Percentiles rank a stretch among this genome's conserved stretches.
Conservation (phyloP, 2,329 filamentous ascomycete genomes). For the Ceratocystis ficicola region DNA sequence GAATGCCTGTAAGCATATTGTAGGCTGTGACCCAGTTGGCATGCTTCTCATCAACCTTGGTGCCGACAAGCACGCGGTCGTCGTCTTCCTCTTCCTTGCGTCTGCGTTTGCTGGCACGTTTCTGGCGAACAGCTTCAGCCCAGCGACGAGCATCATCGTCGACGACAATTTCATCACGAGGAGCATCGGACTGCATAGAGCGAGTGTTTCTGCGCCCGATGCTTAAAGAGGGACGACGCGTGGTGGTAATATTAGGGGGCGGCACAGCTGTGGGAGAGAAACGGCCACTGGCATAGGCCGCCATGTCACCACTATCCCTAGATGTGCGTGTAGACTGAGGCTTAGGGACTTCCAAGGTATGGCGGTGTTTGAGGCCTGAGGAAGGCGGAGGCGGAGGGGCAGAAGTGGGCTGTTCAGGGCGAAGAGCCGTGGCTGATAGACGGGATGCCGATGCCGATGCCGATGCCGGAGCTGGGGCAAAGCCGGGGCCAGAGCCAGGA, state of each 20-base stretch:
- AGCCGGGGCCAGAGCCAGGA: neutral
- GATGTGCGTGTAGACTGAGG: constrained; percentile 52
- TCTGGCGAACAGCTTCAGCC: constrained; percentile 87
- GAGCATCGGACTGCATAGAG: constrained; percentile 72
- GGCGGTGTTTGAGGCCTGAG: constrained; percentile 60
- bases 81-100: constrained; percentile 80
- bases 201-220: constrained; percentile 69
- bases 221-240: constrained; percentile 70
- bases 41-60: constrained; percentile 94
- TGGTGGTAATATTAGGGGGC: constrained; percentile 32
- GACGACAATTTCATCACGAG: constrained; percentile 68
- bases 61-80: constrained; percentile 87
- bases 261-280: constrained; percentile 52
- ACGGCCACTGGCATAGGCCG: constrained; percentile 58
- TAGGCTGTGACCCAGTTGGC: constrained; percentile 97
- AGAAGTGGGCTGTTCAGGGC: constrained; percentile 20
- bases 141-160: constrained; percentile 87
- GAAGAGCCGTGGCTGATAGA: constrained; percentile 4
- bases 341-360: constrained; percentile 80
- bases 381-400: constrained; percentile 18
- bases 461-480: constrained; percentile 10
- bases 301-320: constrained; percentile 62
- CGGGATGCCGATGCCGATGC: constrained; percentile 16
- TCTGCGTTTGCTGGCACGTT: constrained; percentile 74
- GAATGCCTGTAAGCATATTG: constrained; percentile 98